These are phyloP conservation scores for Grigorovia yakushimaensis DNA, from an alignment of 805 yeast genomes.

Conservation along the genomic window DNA sequence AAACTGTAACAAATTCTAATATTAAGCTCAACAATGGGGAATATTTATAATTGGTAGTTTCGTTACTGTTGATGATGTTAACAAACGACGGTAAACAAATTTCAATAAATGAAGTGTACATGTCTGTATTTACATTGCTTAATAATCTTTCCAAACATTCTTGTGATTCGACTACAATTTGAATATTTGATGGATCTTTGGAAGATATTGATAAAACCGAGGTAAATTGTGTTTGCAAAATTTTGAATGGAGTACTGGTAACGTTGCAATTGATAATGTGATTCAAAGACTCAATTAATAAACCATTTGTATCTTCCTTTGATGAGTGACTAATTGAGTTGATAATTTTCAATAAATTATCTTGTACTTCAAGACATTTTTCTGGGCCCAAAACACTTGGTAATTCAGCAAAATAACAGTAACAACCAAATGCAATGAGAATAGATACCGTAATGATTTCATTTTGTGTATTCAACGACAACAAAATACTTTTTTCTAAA, in stretches of 20 bases:
- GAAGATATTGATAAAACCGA: constrained; percentile 56
- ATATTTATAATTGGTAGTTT: constrained; percentile 34
- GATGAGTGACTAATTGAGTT: constrained; percentile 45
- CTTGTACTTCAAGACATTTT: constrained; percentile 14
- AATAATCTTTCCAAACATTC: constrained; percentile 60
- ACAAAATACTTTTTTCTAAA: constrained; percentile 14
- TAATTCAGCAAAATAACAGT: constrained; percentile 32
- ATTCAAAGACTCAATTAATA: constrained; percentile 61
- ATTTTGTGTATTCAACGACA: constrained; percentile 15
- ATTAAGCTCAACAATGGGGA: constrained; percentile 39
- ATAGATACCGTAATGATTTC: constrained; percentile 18
- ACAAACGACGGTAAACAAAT: constrained; percentile 44
- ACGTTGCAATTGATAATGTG: constrained; percentile 33
- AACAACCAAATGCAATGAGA: constrained; percentile 47
- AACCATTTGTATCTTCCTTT: constrained; percentile 71
- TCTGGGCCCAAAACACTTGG: constrained; percentile 18
- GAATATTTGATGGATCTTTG: constrained; percentile 67
- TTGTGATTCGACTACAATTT: constrained; percentile 53
- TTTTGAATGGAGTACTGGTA: constrained; percentile 14
- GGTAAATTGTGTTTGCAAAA: constrained; percentile 33
- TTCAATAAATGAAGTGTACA: constrained; percentile 40
- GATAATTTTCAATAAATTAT: constrained; percentile 30
- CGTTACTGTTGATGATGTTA: constrained; percentile 25
- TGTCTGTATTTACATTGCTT: constrained; percentile 34
- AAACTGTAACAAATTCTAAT: constrained; percentile 25